phyloP scores from a whole-genome alignment of 2,329 filamentous ascomycete species.

The Penicillium sp. region DNA sequence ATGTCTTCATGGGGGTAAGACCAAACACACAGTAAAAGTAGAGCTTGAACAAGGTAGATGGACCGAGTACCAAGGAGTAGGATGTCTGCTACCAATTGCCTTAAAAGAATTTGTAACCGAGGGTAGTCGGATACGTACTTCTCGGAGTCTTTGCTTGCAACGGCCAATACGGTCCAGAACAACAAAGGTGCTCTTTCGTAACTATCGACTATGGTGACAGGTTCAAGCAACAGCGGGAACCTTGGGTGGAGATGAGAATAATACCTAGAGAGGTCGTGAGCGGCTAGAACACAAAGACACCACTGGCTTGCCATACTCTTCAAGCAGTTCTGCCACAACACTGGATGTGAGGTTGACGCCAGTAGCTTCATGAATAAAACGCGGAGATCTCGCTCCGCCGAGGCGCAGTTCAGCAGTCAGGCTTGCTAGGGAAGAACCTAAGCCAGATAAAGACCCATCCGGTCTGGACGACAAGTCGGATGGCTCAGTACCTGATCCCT shows the following conservation, averaged over 20 bases:
- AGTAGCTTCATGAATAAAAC: not conserved
- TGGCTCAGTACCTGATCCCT: not conserved
- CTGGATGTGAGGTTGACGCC: not conserved
- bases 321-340: not conserved
- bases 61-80: not conserved
- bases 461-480: not conserved
- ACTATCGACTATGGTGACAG: not conserved
- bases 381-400: not conserved
- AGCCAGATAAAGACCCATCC: not conserved
- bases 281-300: not conserved
- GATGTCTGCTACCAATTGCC: conserved; percentile 3
- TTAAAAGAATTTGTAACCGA: conserved; percentile 1
- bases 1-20: conserved; percentile 2
- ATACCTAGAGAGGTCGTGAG: not conserved
- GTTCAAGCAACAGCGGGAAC: not conserved
- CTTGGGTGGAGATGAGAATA: not conserved
- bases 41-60: conserved; percentile 3
- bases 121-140: not conserved
- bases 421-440: not conserved
- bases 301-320: not conserved
- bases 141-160: conserved; percentile 3
- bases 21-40: conserved; percentile 3
- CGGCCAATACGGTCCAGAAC: not conserved
- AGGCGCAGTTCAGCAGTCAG: not conserved
- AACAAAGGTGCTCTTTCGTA: conserved; percentile 1